These are phyloP conservation scores for Amanita rubescens DNA, from an alignment of 768 basidiomycete species.

Conservation along the genomic window DNA sequence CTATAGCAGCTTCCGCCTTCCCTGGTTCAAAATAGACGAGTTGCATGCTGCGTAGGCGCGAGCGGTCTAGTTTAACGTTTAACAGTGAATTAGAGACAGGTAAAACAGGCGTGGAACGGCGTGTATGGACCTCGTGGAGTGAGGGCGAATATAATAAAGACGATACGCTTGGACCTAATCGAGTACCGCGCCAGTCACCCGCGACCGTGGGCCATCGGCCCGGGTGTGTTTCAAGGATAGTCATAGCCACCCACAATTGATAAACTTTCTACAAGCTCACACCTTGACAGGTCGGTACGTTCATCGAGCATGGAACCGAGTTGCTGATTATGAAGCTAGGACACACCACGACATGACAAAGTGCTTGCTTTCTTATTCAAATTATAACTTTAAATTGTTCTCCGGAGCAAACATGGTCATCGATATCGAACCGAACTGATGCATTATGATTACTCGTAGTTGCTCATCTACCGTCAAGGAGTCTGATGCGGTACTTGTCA, in stretches of 20 bases:
- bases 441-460: background rate
- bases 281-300: background rate
- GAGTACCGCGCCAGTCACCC: constrained; percentile 2
- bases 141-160: background rate
- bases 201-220: background rate
- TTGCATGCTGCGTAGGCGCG: background rate
- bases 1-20: constrained; percentile 30
- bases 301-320: background rate
- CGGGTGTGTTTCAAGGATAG: background rate
- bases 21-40: background rate
- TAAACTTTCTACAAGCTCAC: background rate
- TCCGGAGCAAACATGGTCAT: background rate
- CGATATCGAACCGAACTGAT: background rate
- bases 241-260: background rate
- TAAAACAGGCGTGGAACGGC: background rate
- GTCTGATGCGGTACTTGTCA: background rate
- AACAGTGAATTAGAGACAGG: background rate
- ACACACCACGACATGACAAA: too few relatives aligned
- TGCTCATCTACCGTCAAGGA: too few relatives aligned
- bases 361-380: too few relatives aligned
- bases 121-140: background rate
- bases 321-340: too few relatives aligned
- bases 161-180: background rate
- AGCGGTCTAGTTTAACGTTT: background rate
- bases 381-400: too few relatives aligned